Evolutionary conservation across 148 eudicot genomes (phyloP).

Genomic region (Persicaria tinctoria): DNA sequence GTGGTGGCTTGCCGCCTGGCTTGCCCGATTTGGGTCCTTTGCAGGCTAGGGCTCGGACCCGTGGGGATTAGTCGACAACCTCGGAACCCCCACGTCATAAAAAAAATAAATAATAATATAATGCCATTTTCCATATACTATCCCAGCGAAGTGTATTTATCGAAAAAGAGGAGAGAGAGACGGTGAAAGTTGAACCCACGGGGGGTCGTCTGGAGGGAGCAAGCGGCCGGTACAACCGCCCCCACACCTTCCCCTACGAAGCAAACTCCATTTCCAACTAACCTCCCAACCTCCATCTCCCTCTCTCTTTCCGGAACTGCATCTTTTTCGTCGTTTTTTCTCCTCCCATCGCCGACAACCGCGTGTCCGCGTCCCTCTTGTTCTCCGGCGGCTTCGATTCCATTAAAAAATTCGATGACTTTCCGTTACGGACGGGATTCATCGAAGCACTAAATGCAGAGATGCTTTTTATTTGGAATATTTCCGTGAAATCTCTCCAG

Average conservation of each 20-base stretch:
- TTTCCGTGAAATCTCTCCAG: neutral
- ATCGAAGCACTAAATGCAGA: neutral
- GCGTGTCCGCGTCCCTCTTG: neutral
- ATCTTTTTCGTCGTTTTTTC: neutral
- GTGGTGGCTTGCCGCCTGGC: too few relatives aligned
- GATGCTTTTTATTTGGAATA: neutral
- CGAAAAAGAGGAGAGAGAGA: neutral
- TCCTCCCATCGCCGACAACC: conserved; percentile 4
- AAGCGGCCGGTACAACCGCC: conserved; percentile 12
- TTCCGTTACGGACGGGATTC: conserved; percentile 6
- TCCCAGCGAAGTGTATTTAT: neutral
- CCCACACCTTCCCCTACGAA: neutral
- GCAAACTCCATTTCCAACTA: conserved; percentile 4
- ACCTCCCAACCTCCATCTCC: neutral
- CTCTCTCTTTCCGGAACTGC: neutral
- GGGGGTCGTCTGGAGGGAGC: neutral
- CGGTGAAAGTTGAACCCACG: conserved; percentile 11
- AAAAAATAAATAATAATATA: too few relatives aligned
- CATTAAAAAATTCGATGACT: neutral
- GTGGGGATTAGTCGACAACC: too few relatives aligned
- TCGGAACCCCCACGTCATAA: too few relatives aligned
- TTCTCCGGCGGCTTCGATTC: neutral
- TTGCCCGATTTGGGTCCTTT: too few relatives aligned
- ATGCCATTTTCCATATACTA: neutral
- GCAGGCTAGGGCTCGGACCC: too few relatives aligned